A percentile compares a stretch with the other conserved stretches of the same genome.
These are phyloP conservation scores for Pseudogymnoascus sp. DNA, from an alignment of 2,329 filamentous ascomycete genomes.

Conservation along the genomic window DNA sequence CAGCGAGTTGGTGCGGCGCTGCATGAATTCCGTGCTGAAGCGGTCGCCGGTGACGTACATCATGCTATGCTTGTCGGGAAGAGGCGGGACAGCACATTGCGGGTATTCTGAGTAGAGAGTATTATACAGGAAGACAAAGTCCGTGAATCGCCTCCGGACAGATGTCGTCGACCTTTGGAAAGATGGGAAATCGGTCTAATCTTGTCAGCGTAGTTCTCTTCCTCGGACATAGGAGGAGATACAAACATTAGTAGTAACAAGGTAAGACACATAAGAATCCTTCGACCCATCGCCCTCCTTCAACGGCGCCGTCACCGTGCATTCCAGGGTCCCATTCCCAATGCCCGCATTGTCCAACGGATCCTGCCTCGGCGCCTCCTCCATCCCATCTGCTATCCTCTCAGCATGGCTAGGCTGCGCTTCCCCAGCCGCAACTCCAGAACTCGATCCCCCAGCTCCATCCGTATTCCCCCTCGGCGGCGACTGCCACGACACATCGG, in stretches of 20 bases:
- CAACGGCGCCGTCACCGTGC: conserved; percentile 71
- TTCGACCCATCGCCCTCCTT: conserved; percentile 97
- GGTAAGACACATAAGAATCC: conserved; percentile 92
- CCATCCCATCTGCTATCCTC: conserved; percentile 18
- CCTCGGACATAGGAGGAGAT: background rate
- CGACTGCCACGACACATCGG: conserved; percentile 66
- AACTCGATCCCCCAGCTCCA: conserved; percentile 29
- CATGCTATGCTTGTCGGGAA: conserved; percentile 99
- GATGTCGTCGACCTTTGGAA: conserved; percentile 75
- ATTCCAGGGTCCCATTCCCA: conserved; percentile 71
- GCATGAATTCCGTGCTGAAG: conserved; percentile 88
- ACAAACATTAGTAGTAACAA: conserved; percentile 78
- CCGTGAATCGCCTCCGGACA: conserved; percentile 87
- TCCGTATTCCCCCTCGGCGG: background rate
- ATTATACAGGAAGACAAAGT: conserved; percentile 96
- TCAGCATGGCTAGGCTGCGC: conserved; percentile 12
- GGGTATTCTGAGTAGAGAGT: conserved; percentile 80
- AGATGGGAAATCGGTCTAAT: conserved; percentile 82
- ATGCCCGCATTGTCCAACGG: conserved; percentile 50
- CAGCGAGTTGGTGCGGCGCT: conserved; percentile 78
- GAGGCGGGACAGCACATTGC: conserved; percentile 82
- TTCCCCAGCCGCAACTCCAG: background rate
- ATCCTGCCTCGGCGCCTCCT: conserved; percentile 29
- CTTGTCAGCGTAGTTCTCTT: conserved; percentile 15
- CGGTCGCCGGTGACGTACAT: conserved; percentile 95